Conservation (phyloP, 805 yeast species). For the Blastobotrys peoriensis region DNA sequence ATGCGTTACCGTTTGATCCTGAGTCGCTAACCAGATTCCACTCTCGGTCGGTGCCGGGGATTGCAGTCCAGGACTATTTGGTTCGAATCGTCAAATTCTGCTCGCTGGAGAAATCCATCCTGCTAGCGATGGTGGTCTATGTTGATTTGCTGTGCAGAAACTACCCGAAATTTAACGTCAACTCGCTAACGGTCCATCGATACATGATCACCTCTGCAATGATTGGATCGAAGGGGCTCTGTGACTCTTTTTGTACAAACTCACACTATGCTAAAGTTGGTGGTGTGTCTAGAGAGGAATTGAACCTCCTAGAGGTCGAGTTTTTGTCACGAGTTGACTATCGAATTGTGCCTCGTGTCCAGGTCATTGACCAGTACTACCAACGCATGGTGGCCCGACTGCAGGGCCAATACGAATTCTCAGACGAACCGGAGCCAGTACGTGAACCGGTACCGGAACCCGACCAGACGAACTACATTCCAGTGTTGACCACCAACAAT, state of each 20-base stretch:
- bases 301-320: slow-evolving; percentile 84
- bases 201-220: slow-evolving; percentile 86
- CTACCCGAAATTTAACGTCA: slow-evolving; percentile 74
- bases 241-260: slow-evolving; percentile 92
- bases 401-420: slow-evolving; percentile 19
- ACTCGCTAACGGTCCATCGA: slow-evolving; percentile 89
- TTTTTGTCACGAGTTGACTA: slow-evolving; percentile 76
- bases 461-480: background rate
- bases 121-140: slow-evolving; percentile 79
- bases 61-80: slow-evolving; percentile 72
- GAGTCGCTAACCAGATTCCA: slow-evolving; percentile 75
- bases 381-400: slow-evolving; percentile 28
- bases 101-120: slow-evolving; percentile 74
- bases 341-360: slow-evolving; percentile 53
- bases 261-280: slow-evolving; percentile 94
- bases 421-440: slow-evolving; percentile 2
- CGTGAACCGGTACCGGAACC: background rate
- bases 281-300: slow-evolving; percentile 76
- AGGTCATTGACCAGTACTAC: slow-evolving; percentile 31
- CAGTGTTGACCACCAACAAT: background rate
- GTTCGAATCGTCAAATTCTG: slow-evolving; percentile 76
- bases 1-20: slow-evolving; percentile 37
- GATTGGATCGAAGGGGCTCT: slow-evolving; percentile 81
- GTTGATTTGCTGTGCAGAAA: slow-evolving; percentile 77
- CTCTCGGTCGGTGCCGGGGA: slow-evolving; percentile 86